Evolutionary conservation across 345 rosid species (phyloP), one percentile per base, ranked within the genome.

Genomic region (Bretschneidera sinensis): DNA sequence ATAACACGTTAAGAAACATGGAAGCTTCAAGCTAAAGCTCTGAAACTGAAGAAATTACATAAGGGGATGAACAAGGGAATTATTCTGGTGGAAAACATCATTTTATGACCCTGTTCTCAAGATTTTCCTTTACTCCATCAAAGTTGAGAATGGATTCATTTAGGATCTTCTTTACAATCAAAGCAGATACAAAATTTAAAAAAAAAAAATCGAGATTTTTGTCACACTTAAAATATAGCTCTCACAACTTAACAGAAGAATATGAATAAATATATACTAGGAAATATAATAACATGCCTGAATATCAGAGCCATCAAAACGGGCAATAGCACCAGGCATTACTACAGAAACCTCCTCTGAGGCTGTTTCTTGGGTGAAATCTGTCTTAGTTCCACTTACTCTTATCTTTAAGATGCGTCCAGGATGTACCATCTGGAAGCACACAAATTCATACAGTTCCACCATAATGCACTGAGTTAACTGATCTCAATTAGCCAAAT

Each of bases 321-420:
- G 99, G 8, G 95, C 95, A 58, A 94, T 76, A 4, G 83, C 82
- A 33, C 95, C 95, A 6, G 96, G 84, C 67, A 90, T 70, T 64
- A 86, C 82, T 57, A 82, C 74, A 54, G 85, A 86, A 62, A 90
- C 75, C 71, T 94, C 97, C 69, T 84, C 95, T 17, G 80, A 75
- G 24, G 81, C 74, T 28, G 81, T 67, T 62, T 80, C 90, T 69
- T 80, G 85, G 16, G 68, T 74, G 71, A 85, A 67, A 77, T 83
- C 87, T 59, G 69, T 86, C 71, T 83, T 84, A 45, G 86, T 77
- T 62, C 96, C 97, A 23, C 88, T 79, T 17, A 78, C 84, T 74
- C 96, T 79, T 59, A 94, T 68, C 67, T 84, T 90, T 43, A 90
- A 54, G 48, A 94, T 77, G 63, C 85, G 81, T 34, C 76, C 82